Conservation (phyloP, 1,284 basidiomycete species). For the Phaffia rhodozyma region DNA sequence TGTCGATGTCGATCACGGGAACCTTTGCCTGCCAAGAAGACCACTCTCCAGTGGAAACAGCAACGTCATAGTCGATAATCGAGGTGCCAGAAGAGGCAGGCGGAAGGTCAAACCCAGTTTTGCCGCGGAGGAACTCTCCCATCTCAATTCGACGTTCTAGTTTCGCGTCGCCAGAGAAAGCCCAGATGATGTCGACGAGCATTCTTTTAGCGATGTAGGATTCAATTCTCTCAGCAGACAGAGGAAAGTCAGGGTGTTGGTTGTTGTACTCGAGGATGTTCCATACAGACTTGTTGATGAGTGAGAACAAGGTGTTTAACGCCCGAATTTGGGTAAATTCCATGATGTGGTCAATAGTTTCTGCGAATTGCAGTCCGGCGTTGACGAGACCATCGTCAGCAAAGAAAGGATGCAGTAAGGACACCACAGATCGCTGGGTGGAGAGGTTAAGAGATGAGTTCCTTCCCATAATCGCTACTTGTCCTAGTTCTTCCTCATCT, state of each 20-base stretch:
- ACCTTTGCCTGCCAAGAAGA: slow-evolving; percentile 81
- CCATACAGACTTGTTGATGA: slow-evolving; percentile 90
- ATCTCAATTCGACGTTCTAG: slow-evolving; percentile 78
- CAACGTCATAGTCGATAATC: slow-evolving; percentile 91
- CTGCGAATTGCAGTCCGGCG: slow-evolving; percentile 64
- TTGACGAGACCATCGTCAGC: slow-evolving; percentile 67
- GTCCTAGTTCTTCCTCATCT: slow-evolving; percentile 60
- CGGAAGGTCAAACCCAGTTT: slow-evolving; percentile 84
- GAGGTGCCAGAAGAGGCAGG: slow-evolving; percentile 60
- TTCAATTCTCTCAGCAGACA: slow-evolving; percentile 69
- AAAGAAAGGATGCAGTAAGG: slow-evolving; percentile 71
- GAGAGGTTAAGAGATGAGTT: slow-evolving; percentile 52
- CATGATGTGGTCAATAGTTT: slow-evolving; percentile 91
- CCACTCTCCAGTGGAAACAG: slow-evolving; percentile 78
- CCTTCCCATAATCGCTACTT: not conserved
- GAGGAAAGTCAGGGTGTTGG: slow-evolving; percentile 89
- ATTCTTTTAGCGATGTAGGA: slow-evolving; percentile 85
- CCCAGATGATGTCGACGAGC: slow-evolving; percentile 89
- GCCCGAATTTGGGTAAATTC: slow-evolving; percentile 88
- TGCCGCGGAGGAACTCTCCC: slow-evolving; percentile 73
- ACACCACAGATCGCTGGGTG: slow-evolving; percentile 71
- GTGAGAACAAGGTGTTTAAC: slow-evolving; percentile 88
- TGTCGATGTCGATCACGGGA: slow-evolving; percentile 91
- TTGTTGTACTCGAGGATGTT: slow-evolving; percentile 91
- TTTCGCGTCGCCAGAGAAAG: slow-evolving; percentile 91